Evolutionary conservation across 306 rosid genomes (phyloP).

Genomic region (Pterocarpus santalinus): DNA sequence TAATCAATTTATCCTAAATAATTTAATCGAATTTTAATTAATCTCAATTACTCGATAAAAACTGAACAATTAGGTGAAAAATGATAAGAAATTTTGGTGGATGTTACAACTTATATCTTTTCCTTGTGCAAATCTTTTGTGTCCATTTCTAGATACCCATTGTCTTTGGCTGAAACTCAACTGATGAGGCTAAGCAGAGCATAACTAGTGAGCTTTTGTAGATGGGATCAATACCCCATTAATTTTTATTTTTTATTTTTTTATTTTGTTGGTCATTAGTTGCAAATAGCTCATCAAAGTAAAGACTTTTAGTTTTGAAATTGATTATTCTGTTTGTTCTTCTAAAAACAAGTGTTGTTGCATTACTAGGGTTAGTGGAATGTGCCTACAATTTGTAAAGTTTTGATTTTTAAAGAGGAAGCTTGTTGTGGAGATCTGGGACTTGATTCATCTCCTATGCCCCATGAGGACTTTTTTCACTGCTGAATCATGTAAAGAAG

Average conservation of each 20-base stretch:
- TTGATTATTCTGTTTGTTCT: background rate
- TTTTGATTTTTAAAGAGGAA: conserved; percentile 50
- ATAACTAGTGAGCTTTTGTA: background rate
- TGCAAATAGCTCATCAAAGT: background rate
- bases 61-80: no score
- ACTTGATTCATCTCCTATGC: conserved; percentile 71
- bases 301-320: background rate
- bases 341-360: no score
- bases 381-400: conserved; percentile 47
- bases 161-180: conserved; percentile 5
- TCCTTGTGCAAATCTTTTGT: conserved; percentile 58
- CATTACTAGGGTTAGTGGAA: background rate
- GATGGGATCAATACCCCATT: conserved; percentile 6
- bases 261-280: conserved; percentile 3
- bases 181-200: conserved; percentile 28
- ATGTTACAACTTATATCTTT: conserved; percentile 44
- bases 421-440: conserved; percentile 81
- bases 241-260: background rate
- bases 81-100: no score
- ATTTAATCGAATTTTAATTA: no score
- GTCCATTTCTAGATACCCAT: background rate
- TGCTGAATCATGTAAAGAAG: conserved; percentile 77
- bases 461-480: conserved; percentile 92
- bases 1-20: no score
- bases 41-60: no score